Evolutionary conservation across 805 yeast species (phyloP).

Genomic region (Kluyveromyces aestuarii): DNA sequence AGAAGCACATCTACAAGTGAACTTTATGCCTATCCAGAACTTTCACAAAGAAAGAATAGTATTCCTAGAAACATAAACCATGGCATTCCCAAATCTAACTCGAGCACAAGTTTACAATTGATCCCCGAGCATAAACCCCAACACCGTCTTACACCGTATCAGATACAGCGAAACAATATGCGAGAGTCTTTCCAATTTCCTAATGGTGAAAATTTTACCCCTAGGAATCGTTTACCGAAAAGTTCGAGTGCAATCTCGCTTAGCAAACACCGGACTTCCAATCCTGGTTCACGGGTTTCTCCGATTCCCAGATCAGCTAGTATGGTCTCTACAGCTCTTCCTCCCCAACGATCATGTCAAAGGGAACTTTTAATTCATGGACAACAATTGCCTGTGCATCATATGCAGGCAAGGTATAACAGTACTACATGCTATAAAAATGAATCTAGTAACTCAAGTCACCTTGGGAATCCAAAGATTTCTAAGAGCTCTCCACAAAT

Average conservation of each 20-base stretch:
- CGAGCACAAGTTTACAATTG: not conserved
- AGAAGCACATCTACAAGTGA: conserved; percentile 1
- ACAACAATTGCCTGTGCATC: not conserved
- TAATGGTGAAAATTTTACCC: conserved; percentile 28
- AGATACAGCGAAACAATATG: conserved; percentile 24
- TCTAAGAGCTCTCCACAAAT: too few species aligned
- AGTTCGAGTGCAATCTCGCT: not conserved
- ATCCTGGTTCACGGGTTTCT: not conserved
- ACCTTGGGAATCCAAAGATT: too few species aligned
- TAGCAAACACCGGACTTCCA: not conserved
- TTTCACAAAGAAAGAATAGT: not conserved
- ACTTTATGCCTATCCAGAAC: not conserved
- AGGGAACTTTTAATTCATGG: not conserved
- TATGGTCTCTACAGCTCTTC: not conserved
- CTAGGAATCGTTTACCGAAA: conserved; percentile 10
- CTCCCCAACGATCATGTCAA: not conserved
- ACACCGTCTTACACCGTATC: conserved; percentile 21
- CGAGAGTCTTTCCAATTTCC: conserved; percentile 22
- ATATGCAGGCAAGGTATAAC: too few species aligned
- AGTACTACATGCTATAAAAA: too few species aligned
- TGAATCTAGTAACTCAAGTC: too few species aligned
- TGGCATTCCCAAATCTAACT: not conserved
- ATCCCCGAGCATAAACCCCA: conserved; percentile 1
- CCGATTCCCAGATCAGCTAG: conserved; percentile 1
- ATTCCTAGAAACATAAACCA: not conserved